Conservation (phyloP, 2,329 filamentous ascomycete genomes). For the Aspergillus aculeatus region DNA sequence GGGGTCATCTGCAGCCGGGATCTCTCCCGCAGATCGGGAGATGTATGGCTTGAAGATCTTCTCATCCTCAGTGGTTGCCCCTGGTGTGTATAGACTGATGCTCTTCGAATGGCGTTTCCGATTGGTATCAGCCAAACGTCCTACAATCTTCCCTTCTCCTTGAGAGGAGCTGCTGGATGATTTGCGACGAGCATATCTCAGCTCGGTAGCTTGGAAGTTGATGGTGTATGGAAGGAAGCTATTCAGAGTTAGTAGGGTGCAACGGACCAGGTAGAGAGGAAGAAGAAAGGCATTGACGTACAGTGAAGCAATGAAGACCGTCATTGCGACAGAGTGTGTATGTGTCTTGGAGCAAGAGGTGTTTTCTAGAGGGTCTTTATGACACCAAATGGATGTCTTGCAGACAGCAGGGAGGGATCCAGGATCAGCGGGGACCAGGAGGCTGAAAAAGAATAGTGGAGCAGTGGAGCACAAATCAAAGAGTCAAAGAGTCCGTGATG, state of each 20-base stretch:
- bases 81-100: constrained; percentile 33
- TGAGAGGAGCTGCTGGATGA: constrained; percentile 25
- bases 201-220: constrained; percentile 31
- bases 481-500: background rate
- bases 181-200: constrained; percentile 21
- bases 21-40: constrained; percentile 27
- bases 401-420: background rate
- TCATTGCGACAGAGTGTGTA: constrained; percentile 24
- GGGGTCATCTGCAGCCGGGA: constrained; percentile 30
- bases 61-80: constrained; percentile 40
- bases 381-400: background rate
- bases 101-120: constrained; percentile 20
- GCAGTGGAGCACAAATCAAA: background rate
- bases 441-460: background rate
- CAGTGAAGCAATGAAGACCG: constrained; percentile 38
- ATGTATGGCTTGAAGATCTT: constrained; percentile 39
- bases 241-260: background rate
- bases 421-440: background rate
- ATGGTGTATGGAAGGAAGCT: constrained; percentile 41
- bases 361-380: background rate
- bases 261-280: background rate
- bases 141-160: constrained; percentile 26
- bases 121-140: constrained; percentile 22
- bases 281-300: constrained; percentile 18
- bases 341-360: background rate